phyloP scores from a whole-genome alignment of 2,329 filamentous ascomycete genomes.

The Neophaeococcomyces mojaviensis region DNA sequence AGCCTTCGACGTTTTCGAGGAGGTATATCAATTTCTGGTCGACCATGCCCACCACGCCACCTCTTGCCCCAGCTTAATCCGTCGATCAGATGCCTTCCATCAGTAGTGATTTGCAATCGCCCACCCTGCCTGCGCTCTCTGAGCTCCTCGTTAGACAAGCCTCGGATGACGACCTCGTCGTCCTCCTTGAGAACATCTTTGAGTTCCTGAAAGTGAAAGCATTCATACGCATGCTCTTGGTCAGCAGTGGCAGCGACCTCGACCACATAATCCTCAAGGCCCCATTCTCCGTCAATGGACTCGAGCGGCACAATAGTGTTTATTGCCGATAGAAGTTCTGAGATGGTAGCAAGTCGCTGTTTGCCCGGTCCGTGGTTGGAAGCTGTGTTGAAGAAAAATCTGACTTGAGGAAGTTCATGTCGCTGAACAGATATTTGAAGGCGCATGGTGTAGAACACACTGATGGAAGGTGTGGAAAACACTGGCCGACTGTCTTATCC shows the following conservation, averaged over 20 bases:
- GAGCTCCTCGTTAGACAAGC: constrained; percentile 67
- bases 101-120: constrained; percentile 68
- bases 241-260: constrained; percentile 50
- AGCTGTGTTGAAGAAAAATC: constrained; percentile 62
- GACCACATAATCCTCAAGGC: constrained; percentile 81
- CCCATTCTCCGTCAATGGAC: constrained; percentile 61
- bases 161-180: constrained; percentile 78
- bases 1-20: constrained; percentile 62
- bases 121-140: constrained; percentile 65
- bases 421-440: constrained; percentile 66
- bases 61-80: constrained; percentile 76
- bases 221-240: constrained; percentile 59
- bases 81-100: constrained; percentile 76
- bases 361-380: constrained; percentile 31
- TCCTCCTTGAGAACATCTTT: constrained; percentile 67
- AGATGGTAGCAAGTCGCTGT: constrained; percentile 58
- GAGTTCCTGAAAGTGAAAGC: constrained; percentile 74
- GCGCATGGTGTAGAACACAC: constrained; percentile 43
- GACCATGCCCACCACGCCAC: constrained; percentile 48
- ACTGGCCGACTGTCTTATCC: too few relatives aligned
- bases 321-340: constrained; percentile 68
- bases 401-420: constrained; percentile 63
- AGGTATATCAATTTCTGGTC: constrained; percentile 64
- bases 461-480: too few relatives aligned
- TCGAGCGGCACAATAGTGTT: constrained; percentile 78